Conservation (phyloP, 2,329 filamentous ascomycete species). For the Fusarium torulosum region DNA sequence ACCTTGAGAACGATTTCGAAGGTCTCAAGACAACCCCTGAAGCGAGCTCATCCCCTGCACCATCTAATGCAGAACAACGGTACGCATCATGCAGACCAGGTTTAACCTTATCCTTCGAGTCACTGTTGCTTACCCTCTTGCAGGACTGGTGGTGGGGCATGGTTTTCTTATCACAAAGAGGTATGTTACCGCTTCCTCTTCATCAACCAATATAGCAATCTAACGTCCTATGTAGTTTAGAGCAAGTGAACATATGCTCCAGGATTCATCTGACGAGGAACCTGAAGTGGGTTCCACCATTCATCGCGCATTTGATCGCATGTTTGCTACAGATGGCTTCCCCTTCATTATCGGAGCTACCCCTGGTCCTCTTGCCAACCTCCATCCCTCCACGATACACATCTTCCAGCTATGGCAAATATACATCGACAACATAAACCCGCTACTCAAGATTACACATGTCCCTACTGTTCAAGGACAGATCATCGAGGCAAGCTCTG, state of each 20-base stretch:
- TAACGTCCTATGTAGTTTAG: slow-evolving; percentile 58
- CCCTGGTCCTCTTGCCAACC: slow-evolving; percentile 57
- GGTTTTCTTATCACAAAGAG: slow-evolving; percentile 67
- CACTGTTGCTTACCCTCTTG: slow-evolving; percentile 21
- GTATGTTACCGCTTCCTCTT: slow-evolving; percentile 50
- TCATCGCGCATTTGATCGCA: slow-evolving; percentile 69
- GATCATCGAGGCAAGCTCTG: slow-evolving; percentile 71
- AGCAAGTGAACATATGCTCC: slow-evolving; percentile 61
- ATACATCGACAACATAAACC: slow-evolving; percentile 77
- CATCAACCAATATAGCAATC: neutral
- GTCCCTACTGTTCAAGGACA: slow-evolving; percentile 73
- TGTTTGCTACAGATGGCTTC: slow-evolving; percentile 70
- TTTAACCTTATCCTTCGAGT: neutral
- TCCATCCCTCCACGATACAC: slow-evolving; percentile 68
- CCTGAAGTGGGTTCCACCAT: slow-evolving; percentile 66
- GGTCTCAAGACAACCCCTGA: slow-evolving; percentile 66
- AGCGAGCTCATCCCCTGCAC: slow-evolving; percentile 54
- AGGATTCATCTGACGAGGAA: slow-evolving; percentile 71
- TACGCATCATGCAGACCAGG: slow-evolving; percentile 25
- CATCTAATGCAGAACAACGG: slow-evolving; percentile 49
- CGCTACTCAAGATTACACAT: slow-evolving; percentile 76
- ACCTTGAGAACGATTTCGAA: slow-evolving; percentile 68
- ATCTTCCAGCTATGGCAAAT: slow-evolving; percentile 77
- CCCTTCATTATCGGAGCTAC: slow-evolving; percentile 67
- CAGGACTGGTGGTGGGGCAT: slow-evolving; percentile 48